Percentiles rank a stretch among this genome's conserved stretches.
These are phyloP conservation scores for Centaurea solstitialis DNA, from an alignment of 129 eudicot species.

Conservation along the genomic window DNA sequence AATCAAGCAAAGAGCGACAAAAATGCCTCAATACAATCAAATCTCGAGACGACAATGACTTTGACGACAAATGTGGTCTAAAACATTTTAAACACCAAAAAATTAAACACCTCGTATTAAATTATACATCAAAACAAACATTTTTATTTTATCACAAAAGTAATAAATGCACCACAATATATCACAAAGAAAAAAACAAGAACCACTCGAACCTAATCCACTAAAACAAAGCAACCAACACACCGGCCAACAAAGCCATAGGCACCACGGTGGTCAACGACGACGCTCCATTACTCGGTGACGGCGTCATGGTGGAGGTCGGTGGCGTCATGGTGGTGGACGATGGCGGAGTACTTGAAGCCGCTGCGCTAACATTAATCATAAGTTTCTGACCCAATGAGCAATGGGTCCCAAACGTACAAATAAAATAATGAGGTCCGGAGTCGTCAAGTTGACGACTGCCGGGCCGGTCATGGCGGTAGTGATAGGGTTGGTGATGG, in stretches of 20 bases:
- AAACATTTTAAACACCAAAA: not conserved
- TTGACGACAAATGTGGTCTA: too few relatives aligned
- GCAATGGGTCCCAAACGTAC: slow-evolving; percentile 51
- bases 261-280: slow-evolving; percentile 44
- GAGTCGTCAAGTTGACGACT: slow-evolving; percentile 38
- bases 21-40: too few relatives aligned
- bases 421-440: slow-evolving; percentile 49
- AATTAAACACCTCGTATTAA: not conserved
- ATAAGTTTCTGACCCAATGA: slow-evolving; percentile 44
- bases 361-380: slow-evolving; percentile 15
- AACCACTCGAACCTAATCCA: slow-evolving; percentile 6
- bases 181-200: not conserved
- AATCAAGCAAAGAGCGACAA: too few relatives aligned
- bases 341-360: slow-evolving; percentile 10
- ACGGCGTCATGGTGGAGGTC: not conserved
- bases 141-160: not conserved
- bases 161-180: not conserved
- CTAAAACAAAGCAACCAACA: slow-evolving; percentile 37
- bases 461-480: slow-evolving; percentile 45
- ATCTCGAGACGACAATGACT: too few relatives aligned
- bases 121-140: not conserved
- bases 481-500: slow-evolving; percentile 34
- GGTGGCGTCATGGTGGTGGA: slow-evolving; percentile 23
- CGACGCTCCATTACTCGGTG: slow-evolving; percentile 16
- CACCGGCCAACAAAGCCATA: slow-evolving; percentile 39